Evolutionary conservation across 768 basidiomycete species (phyloP), one percentile per base, ranked within the genome.

Genomic region (Cyclocybe cylindracea): DNA sequence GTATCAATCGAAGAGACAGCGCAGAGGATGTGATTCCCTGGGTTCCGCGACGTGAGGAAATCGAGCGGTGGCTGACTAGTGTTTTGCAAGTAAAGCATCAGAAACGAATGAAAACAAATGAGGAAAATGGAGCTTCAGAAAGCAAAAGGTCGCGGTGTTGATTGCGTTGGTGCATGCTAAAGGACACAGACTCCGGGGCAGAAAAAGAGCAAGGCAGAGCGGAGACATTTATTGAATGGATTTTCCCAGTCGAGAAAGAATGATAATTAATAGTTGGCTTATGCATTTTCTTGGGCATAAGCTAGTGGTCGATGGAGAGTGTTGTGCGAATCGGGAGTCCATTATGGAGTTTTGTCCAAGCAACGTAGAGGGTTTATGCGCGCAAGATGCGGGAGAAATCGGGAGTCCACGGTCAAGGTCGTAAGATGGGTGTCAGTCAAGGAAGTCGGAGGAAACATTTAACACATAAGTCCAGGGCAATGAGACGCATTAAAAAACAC

Each of bases 231-330:
- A 88, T 78, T 88, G 88, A 58, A 85, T 78, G 54, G 77, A 82
- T 65, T 89, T 90, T 55, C 82, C 79, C 55, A 93, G 76, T 67
- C 91, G 83, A 60, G 89, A 86, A 58, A 94, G 83, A 16, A 68
- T 94, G 91, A 67, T 91, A 94, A 70, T 95, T 94, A 74, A 95
- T 93, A 33, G 88, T 84, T 33, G 92, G 82, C 64, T 78, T 79
- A 46, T 85, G 89, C 39, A 69, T 68, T 65, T 86, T 90, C 54
- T 83, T 83, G 44, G 79, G 76, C 64, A 84, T 75, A 8, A 87
- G 86, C 91, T 94, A 63, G 10, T 53, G 10, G 41, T 47, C 35
- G 46, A 50, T 24, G 37, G 7, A 39, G 13, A 40, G 11, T 43
- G 46, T 19, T 6, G 34, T n/a, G 50, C 7, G 36, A 31, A 47